These are phyloP conservation scores for Trichosporon sp. DNA, from an alignment of 1,284 basidiomycete genomes.

Conservation along the genomic window DNA sequence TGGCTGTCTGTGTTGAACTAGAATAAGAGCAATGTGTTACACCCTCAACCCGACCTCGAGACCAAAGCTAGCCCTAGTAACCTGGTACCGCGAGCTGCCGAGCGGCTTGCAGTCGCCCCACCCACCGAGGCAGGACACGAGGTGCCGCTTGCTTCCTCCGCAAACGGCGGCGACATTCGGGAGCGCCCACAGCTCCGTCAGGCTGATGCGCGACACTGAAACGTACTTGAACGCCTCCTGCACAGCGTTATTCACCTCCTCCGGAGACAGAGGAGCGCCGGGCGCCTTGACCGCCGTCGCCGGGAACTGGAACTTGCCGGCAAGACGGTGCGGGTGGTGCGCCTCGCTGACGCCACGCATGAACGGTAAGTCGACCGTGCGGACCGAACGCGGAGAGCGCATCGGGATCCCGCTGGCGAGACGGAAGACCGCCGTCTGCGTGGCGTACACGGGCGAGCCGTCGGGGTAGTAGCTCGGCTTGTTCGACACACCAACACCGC, in stretches of 20 bases:
- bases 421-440: constrained; percentile 71
- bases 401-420: constrained; percentile 49
- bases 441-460: constrained; percentile 62
- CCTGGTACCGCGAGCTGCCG: not conserved
- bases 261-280: constrained; percentile 56
- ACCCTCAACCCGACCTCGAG: constrained; percentile 19
- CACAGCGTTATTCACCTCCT: constrained; percentile 63
- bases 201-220: constrained; percentile 59
- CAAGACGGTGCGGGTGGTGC: constrained; percentile 56
- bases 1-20: constrained; percentile 15
- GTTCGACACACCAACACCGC: constrained; percentile 53
- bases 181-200: constrained; percentile 73
- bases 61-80: constrained; percentile 17
- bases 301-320: constrained; percentile 62
- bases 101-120: constrained; percentile 48
- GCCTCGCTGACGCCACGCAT: constrained; percentile 47
- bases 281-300: constrained; percentile 35
- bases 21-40: not conserved
- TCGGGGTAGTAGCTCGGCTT: constrained; percentile 54
- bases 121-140: constrained; percentile 53
- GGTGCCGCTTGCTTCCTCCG: constrained; percentile 61
- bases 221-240: constrained; percentile 61
- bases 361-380: constrained; percentile 53
- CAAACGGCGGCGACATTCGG: constrained; percentile 64
- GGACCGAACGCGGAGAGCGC: constrained; percentile 55